Evolutionary conservation across 257 asterid species (phyloP).

Genomic region (Leonotis leonurus): DNA sequence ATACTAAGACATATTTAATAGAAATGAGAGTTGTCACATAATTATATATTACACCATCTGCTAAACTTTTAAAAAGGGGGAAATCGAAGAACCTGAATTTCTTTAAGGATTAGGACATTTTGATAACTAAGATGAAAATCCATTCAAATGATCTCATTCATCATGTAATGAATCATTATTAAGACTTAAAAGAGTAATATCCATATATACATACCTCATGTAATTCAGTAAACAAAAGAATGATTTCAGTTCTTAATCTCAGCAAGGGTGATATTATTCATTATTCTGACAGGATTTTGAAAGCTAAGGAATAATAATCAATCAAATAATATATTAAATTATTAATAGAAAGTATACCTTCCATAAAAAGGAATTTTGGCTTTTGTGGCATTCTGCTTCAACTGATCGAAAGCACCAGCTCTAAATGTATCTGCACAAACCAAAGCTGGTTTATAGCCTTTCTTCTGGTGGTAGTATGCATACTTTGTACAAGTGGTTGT

Average conservation of each 20-base stretch:
- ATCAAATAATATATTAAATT: constrained; percentile 8
- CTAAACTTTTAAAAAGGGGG: neutral
- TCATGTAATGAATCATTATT: neutral
- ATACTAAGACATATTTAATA: neutral
- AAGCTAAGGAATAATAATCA: neutral
- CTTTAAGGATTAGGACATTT: neutral
- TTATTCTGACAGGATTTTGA: neutral
- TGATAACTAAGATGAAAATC: neutral
- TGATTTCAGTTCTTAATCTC: neutral
- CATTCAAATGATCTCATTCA: neutral
- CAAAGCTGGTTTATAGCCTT: constrained; percentile 87
- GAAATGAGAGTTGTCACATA: too few relatives aligned
- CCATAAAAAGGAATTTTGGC: constrained; percentile 95
- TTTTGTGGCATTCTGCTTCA: constrained; percentile 94
- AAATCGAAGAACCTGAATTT: neutral
- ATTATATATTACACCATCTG: too few relatives aligned
- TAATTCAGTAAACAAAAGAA: neutral
- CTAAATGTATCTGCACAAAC: constrained; percentile 93
- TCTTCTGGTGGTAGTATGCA: constrained; percentile 82
- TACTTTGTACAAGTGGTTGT: constrained; percentile 89
- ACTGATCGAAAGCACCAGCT: constrained; percentile 97
- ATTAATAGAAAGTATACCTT: constrained; percentile 43
- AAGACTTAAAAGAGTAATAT: neutral
- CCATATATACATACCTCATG: neutral
- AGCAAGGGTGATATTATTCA: neutral